phyloP scores from a whole-genome alignment of 1,284 basidiomycete species.

The Sporisorium scitamineum region DNA sequence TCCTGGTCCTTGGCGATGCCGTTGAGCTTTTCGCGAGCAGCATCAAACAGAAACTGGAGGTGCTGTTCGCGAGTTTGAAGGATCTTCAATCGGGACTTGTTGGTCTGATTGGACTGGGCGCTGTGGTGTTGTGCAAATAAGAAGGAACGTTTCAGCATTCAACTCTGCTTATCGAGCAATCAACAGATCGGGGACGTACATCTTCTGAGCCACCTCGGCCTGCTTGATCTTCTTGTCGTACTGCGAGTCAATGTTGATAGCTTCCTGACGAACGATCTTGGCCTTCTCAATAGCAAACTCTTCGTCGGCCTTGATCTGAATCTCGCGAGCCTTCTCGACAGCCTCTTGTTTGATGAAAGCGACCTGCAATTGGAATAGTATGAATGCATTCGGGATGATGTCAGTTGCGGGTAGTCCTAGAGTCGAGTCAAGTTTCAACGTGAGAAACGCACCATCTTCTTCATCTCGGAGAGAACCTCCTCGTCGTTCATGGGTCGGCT shows the following conservation, averaged over 20 bases:
- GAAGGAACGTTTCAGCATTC: not conserved
- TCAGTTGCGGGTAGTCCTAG: not conserved
- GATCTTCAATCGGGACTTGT: constrained; percentile 89
- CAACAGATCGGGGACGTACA: constrained; percentile 54
- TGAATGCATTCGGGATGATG: not conserved
- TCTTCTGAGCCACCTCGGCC: constrained; percentile 65
- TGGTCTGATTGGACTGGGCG: constrained; percentile 93
- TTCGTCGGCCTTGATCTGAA: constrained; percentile 69
- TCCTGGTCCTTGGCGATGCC: constrained; percentile 78
- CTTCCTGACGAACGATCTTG: constrained; percentile 67
- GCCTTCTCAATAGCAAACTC: constrained; percentile 69
- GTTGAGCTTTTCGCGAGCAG: constrained; percentile 77
- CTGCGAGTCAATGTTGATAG: constrained; percentile 62
- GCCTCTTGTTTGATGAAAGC: constrained; percentile 69
- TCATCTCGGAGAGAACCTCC: constrained; percentile 96
- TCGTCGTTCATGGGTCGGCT: constrained; percentile 86
- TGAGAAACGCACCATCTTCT: constrained; percentile 82
- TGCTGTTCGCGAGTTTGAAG: constrained; percentile 93
- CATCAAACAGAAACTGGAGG: constrained; percentile 86
- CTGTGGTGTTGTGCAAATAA: constrained; percentile 71
- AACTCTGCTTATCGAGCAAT: not conserved
- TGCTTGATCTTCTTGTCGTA: constrained; percentile 69
- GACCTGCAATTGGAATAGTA: constrained; percentile 31
- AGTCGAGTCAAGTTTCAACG: not conserved
- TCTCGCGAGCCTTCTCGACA: constrained; percentile 68